Evolutionary conservation across 2,329 filamentous ascomycete genomes (phyloP), one percentile per base, ranked within the genome.

Genomic region (Penicillium paneum): DNA sequence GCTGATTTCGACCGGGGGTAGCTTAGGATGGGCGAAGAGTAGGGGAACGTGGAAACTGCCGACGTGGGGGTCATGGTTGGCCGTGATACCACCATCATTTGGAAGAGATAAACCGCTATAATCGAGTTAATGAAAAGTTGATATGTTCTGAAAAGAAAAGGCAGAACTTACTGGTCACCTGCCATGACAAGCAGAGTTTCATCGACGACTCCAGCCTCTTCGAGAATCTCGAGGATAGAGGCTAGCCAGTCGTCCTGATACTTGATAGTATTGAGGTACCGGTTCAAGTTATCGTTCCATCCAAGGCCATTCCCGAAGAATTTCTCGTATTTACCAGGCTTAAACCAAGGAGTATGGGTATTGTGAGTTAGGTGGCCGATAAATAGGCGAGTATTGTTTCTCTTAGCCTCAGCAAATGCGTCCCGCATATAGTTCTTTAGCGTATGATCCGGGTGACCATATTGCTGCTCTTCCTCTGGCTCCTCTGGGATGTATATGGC

Each of bases 181-280:
- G 65, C 61, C 55, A 69, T 64, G 3, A 68, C 58, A 21, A 70
- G 44, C 3, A 70, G 57, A 7, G 67, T 70, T 52, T 70, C 65
- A 40, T 69, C 62, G 34, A 64, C 63, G 15, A 70, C 59, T 5
- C 60, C 66, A 10, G 63, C 61, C 19, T 68, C 66, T 17, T 67
- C 60, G 3, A 70, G 47, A 6, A 65, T 60, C 1, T 64, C 51
- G 29, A 70, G 46, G n/a, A 70, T 60, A 1, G 61, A 54, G 17
- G 57, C 60, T n/a, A 67, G 50, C 67, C 67, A 70, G 35, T 55
- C 45, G 26, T 70, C 67, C 19, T 59, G 61, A 40, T 64, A 66
- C 19, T 56, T 61, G 19, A 68, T 43, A 5, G 67, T 60, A 45
- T 70, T 70, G n/a, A 70, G 50, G 26, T 68, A 69, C 12, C 57